Conservation (phyloP, 768 basidiomycete species). For the Suillus subalutaceus region DNA sequence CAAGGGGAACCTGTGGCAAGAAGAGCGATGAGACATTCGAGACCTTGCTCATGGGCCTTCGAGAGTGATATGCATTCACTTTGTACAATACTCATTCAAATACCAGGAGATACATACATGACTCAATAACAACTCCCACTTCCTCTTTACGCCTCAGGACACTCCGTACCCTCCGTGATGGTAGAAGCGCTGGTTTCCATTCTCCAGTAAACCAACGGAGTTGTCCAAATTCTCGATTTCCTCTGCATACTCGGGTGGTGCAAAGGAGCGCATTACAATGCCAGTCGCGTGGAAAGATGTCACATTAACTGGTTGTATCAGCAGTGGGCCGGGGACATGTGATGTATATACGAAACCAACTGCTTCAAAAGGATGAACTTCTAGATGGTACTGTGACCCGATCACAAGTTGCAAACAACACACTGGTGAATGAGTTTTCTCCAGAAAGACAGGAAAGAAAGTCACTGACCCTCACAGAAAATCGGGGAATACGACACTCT, state of each 20-base stretch:
- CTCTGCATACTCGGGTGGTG: slow-evolving; percentile 55
- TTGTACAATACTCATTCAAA: background rate
- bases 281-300: slow-evolving; percentile 43
- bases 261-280: slow-evolving; percentile 44
- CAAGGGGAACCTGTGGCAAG: slow-evolving; percentile 39
- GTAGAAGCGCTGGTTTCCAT: slow-evolving; percentile 56
- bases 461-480: slow-evolving; percentile 48
- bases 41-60: slow-evolving; percentile 51
- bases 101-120: background rate
- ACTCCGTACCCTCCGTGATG: slow-evolving; percentile 18
- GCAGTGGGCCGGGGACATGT: slow-evolving; percentile 31
- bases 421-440: background rate
- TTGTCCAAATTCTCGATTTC: slow-evolving; percentile 52
- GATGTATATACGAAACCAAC: slow-evolving; percentile 42
- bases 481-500: slow-evolving; percentile 44
- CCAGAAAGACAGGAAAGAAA: background rate
- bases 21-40: slow-evolving; percentile 77
- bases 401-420: background rate
- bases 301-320: slow-evolving; percentile 44
- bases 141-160: background rate
- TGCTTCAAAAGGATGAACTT: slow-evolving; percentile 44
- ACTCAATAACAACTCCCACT: background rate
- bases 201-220: slow-evolving; percentile 54
- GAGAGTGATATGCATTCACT: background rate
- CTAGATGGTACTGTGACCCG: slow-evolving; percentile 45